Evolutionary conservation across 441 rosid genomes (phyloP), one percentile per base, ranked within the genome.

Genomic region (Brassica balearica): DNA sequence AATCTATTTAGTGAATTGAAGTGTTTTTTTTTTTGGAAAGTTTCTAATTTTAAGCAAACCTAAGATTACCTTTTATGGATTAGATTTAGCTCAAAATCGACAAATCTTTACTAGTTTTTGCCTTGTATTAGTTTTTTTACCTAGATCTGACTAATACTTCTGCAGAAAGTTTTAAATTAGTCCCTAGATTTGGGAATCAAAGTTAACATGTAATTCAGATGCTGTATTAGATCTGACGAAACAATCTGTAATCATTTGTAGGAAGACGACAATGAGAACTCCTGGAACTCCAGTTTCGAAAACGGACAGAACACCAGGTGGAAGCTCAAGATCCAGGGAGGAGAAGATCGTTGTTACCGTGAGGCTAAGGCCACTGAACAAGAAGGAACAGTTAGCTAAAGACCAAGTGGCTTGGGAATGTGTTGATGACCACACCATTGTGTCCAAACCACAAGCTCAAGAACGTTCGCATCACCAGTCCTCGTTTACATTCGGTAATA

Each of bases 341-440:
- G 83, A 96, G 91, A 96, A 94, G 86, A 92, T 94, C 12, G 98
- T 96, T 10, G 99, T 96, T 71, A 96, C 98, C 1, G 98, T 96
- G 10, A 80, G 99, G 69, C 84, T 96, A 78, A 87, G 99, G 83
- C 99, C 98, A 71, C 68, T 96, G 64, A 94, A 85, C 88, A 96
- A 90, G 86, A 94, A 85, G 85, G 98, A 96, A 81, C 93, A 82
- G 79, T 73, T 80, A 48, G 97, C 96, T 43, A 94, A 92, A 85
- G 99, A 94, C 73, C 97, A 86, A 86, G 87, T 88, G 14, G 97
- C 96, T 19, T 96, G 99, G 98, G 99, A 94, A 48, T 94, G 99
- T 68, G 79, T 89, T 5, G 95, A 92, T 85, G 98, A 92, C 55
- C 88, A 90, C 20, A 90, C 92, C 46, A 91, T 96, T 78, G 87